Percentiles rank a stretch among this genome's conserved stretches.
Evolutionary conservation across 177 flowering plant species (phyloP).

Genomic region (Telopea speciosissima): DNA sequence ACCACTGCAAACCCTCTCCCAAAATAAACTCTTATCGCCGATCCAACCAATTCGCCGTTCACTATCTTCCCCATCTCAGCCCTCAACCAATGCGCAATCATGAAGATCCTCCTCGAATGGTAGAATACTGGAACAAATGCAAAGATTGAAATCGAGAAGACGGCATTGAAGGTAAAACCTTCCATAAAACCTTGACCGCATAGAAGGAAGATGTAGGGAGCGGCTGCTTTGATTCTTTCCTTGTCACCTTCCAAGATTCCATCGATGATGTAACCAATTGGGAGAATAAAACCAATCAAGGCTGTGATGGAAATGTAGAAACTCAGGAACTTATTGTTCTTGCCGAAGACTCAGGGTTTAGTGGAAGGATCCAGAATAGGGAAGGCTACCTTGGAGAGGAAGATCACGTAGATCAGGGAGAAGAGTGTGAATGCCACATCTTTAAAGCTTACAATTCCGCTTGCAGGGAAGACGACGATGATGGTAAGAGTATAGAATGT

Average conservation of each 20-base stretch:
- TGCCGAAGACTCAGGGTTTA: slow-evolving; percentile 34
- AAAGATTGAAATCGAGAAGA: slow-evolving; percentile 52
- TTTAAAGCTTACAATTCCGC: slow-evolving; percentile 33
- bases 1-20: slow-evolving; percentile 65
- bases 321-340: slow-evolving; percentile 26
- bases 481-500: slow-evolving; percentile 47
- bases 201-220: slow-evolving; percentile 68
- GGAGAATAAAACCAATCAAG: slow-evolving; percentile 53
- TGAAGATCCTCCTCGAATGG: slow-evolving; percentile 57
- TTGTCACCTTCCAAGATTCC: slow-evolving; percentile 63
- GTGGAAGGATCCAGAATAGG: slow-evolving; percentile 16
- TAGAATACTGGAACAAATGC: slow-evolving; percentile 74
- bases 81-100: slow-evolving; percentile 62
- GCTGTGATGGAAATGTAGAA: slow-evolving; percentile 44
- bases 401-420: slow-evolving; percentile 26
- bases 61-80: slow-evolving; percentile 40
- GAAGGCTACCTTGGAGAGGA: slow-evolving; percentile 35
- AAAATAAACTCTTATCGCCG: slow-evolving; percentile 35
- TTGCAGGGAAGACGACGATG: slow-evolving; percentile 28
- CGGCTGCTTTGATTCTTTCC: slow-evolving; percentile 60
- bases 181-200: slow-evolving; percentile 82
- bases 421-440: slow-evolving; percentile 26
- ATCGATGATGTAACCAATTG: slow-evolving; percentile 59
- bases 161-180: slow-evolving; percentile 43
- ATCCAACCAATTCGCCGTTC: slow-evolving; percentile 26